Conservation (phyloP, 2,329 filamentous ascomycete species). For the Arachnomyces sp. region DNA sequence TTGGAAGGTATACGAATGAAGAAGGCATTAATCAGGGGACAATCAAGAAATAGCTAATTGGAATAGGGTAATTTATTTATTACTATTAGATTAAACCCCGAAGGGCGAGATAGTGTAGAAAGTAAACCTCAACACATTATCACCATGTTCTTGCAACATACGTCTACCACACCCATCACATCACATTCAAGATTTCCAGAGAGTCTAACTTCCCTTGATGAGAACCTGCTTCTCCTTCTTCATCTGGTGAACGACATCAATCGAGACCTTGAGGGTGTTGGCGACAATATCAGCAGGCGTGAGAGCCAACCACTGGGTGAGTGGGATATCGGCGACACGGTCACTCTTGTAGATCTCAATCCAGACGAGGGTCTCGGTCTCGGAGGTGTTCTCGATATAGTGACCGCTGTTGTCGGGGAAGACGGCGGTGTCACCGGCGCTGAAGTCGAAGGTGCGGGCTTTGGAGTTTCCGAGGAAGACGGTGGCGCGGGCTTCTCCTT, state of each 20-base stretch:
- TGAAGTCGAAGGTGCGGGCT: constrained; percentile 59
- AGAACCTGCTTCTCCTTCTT: constrained; percentile 59
- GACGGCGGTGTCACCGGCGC: constrained; percentile 57
- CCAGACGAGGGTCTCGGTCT: constrained; percentile 56
- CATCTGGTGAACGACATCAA: constrained; percentile 48
- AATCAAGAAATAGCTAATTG: no score
- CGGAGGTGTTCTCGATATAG: constrained; percentile 61
- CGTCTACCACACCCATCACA: no score
- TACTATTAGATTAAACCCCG: no score
- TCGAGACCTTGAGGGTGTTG: constrained; percentile 50
- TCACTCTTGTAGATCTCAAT: constrained; percentile 63
- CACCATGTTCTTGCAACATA: no score
- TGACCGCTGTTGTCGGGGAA: constrained; percentile 58
- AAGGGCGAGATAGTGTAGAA: no score
- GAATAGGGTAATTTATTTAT: no score
- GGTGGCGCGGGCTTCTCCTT: constrained; percentile 53
- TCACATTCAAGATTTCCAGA: no score
- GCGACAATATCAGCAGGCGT: constrained; percentile 57
- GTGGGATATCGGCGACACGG: constrained; percentile 55
- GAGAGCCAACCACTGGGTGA: constrained; percentile 62
- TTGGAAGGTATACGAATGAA: no score
- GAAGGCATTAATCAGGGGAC: no score
- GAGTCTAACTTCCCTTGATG: constrained; percentile 20
- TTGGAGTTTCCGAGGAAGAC: constrained; percentile 55
- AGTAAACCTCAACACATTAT: no score